Evolutionary conservation across 495 filamentous ascomycete genomes (phyloP).

Genomic region (Neurospora pannonica): DNA sequence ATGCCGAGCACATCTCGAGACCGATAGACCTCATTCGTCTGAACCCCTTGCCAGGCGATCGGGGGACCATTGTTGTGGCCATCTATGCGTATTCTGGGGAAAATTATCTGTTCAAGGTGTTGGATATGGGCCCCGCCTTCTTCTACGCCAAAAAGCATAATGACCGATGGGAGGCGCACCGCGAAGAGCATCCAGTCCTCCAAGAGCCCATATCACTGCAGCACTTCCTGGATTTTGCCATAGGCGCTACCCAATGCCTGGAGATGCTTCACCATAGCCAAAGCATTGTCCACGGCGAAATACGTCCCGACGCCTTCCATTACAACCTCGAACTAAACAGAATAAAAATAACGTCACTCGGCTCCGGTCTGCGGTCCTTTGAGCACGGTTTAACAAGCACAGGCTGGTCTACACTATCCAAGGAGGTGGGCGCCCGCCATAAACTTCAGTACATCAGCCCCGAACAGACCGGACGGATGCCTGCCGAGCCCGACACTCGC

Average conservation of each 20-base stretch:
- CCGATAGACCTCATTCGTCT: constrained; percentile 66
- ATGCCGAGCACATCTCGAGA: constrained; percentile 61
- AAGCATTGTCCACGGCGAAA: constrained; percentile 75
- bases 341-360: constrained; percentile 75
- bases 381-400: constrained; percentile 78
- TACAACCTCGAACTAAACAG: constrained; percentile 55
- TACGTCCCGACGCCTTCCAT: constrained; percentile 81
- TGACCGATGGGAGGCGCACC: constrained; percentile 34
- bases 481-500: constrained; percentile 76
- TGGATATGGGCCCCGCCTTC: constrained; percentile 70
- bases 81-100: constrained; percentile 71
- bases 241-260: constrained; percentile 73
- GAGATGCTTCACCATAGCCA: constrained; percentile 81
- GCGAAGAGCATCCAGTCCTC: constrained; percentile 30
- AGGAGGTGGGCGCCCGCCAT: constrained; percentile 69
- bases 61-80: constrained; percentile 55
- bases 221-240: constrained; percentile 77
- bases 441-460: constrained; percentile 84
- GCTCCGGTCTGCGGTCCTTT: constrained; percentile 73
- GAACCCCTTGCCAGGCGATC: constrained; percentile 52
- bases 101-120: constrained; percentile 58
- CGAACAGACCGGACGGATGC: constrained; percentile 85
- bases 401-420: constrained; percentile 72
- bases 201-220: constrained; percentile 55
- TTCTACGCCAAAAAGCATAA: constrained; percentile 44